phyloP scores from a whole-genome alignment of 1,284 basidiomycete genomes.

The Microbotryum scabiosae region DNA sequence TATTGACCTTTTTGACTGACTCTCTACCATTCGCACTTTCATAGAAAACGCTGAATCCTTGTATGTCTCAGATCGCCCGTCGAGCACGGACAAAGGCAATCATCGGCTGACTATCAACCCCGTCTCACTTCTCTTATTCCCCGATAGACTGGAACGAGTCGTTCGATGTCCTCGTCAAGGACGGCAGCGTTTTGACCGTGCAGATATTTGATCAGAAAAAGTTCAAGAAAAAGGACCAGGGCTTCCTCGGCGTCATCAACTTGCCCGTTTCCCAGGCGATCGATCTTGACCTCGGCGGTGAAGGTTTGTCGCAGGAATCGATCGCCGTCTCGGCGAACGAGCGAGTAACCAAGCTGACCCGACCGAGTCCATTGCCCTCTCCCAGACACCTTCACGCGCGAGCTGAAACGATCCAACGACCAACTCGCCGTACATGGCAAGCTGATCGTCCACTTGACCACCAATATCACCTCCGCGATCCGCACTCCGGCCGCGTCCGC shows the following conservation, averaged over 20 bases:
- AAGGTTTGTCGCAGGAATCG: conserved; percentile 53
- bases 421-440: conserved; percentile 79
- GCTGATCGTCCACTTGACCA: conserved; percentile 72
- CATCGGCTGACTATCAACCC: not conserved
- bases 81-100: not conserved
- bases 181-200: conserved; percentile 81
- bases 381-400: conserved; percentile 65
- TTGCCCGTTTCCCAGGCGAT: conserved; percentile 80
- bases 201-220: conserved; percentile 97
- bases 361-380: not conserved
- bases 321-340: not conserved
- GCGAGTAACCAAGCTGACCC: not conserved
- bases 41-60: conserved; percentile 71
- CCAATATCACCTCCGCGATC: conserved; percentile 49
- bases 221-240: conserved; percentile 90
- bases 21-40: not conserved
- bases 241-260: conserved; percentile 89
- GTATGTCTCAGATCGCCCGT: not conserved
- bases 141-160: conserved; percentile 74
- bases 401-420: conserved; percentile 78
- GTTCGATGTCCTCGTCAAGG: conserved; percentile 81
- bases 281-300: conserved; percentile 77
- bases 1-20: not conserved
- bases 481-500: conserved; percentile 32
- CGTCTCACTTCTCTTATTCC: not conserved